Percentiles rank a stretch among this genome's conserved stretches.
Evolutionary conservation across 169 alveolate genomes (phyloP).

Genomic region (Cystoisospora suis): DNA sequence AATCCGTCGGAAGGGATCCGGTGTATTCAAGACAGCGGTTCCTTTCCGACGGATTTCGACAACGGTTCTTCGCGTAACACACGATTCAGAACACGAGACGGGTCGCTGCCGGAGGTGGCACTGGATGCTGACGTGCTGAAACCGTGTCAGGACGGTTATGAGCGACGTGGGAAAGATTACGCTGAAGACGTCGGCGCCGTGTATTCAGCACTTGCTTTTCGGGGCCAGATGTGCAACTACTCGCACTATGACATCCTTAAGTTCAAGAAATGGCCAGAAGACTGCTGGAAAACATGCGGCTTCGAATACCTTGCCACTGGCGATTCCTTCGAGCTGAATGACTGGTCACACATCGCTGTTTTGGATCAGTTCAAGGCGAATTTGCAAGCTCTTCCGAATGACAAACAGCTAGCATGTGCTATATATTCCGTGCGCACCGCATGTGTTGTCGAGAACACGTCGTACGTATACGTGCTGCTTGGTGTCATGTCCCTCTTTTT

Average conservation of each 20-base stretch:
- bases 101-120: no score
- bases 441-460: neutral
- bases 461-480: neutral
- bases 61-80: no score
- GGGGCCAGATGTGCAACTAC: constrained; percentile 27
- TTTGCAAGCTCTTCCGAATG: neutral
- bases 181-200: neutral
- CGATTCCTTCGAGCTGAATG: neutral
- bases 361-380: neutral
- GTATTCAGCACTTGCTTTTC: neutral
- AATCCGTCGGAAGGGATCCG: no score
- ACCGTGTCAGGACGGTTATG: neutral
- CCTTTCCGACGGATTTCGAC: no score
- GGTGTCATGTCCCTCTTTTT: neutral
- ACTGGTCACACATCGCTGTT: neutral
- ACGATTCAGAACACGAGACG: no score
- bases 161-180: neutral
- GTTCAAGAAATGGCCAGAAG: constrained; percentile 8
- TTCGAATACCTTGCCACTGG: neutral
- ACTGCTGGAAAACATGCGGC: constrained; percentile 5
- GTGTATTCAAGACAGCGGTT: no score
- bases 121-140: no score
- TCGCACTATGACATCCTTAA: constrained; percentile 10
- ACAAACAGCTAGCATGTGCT: neutral
- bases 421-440: neutral